Base-by-base conservation (phyloP, 345 rosid species). In the Raphanus sativus region DNA sequence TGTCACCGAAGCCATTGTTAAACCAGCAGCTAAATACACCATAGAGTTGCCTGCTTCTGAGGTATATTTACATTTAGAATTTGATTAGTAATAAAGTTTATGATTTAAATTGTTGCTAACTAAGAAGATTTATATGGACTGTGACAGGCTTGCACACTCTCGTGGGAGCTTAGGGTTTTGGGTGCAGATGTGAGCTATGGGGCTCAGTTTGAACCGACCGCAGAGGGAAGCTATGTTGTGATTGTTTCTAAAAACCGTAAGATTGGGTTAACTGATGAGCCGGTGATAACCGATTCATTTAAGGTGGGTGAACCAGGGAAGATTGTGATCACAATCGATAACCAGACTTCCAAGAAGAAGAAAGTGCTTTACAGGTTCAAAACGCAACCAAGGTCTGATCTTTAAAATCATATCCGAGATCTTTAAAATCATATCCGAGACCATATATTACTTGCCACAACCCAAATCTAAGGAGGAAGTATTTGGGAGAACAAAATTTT, bases 341-440 rank as follows among this genome's bases (percentile, higher is more conserved):
- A 91, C 83, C 87, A 81, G 55, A 84, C 86, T 70, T 81, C 94
- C 59, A 92, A 86, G 88, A 94, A 91, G 92, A 92, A 90, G 92
- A 90, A 87, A 83, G 85, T 94, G 63, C 86, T 94, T 12, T 92
- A 89, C 86, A 86, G 98, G 90, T 90, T 86, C 88, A 94, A 87
- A 84, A 84, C 85, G 79, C 86, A 89, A 60, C 80, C 93, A 15
- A 67, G 34, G 21, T 68, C 77, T 73, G 77, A 78, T 60, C 55
- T 77, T 64, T 70, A 21, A 77, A 54, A 16, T 3, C 48, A 6
- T 38, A 60, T 15, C 6, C 0, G 33, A 67, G 59, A 75, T n/a
- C n/a, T n/a, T n/a, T n/a, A n/a, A n/a, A n/a, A n/a, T n/a, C n/a
- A n/a, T n/a, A n/a, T n/a, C n/a, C n/a, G n/a, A n/a, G n/a, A n/a